phyloP scores from a whole-genome alignment of 257 asterid genomes.

The Avicennia marina region DNA sequence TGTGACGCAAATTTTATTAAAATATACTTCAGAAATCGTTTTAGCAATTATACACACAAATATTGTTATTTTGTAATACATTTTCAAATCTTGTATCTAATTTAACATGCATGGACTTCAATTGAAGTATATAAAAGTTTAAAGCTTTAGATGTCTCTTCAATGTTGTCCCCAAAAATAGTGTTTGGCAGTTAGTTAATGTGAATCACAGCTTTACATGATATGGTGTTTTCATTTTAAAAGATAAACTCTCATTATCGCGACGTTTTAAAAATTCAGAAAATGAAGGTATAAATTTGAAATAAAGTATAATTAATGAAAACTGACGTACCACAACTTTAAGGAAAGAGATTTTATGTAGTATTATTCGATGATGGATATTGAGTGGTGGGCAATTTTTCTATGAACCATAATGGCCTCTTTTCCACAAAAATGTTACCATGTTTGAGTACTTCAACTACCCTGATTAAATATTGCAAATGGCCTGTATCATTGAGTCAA shows the following conservation, averaged over 20 bases:
- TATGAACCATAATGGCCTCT: slow-evolving; percentile 10
- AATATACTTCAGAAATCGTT: slow-evolving; percentile 8
- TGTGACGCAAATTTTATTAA: slow-evolving; percentile 27
- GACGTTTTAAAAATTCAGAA: too few species aligned
- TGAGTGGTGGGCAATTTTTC: slow-evolving; percentile 1
- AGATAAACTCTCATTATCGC: too few species aligned
- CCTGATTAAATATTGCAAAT: slow-evolving; percentile 8
- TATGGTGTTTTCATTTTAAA: too few species aligned
- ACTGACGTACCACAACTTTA: too few species aligned
- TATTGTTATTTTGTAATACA: not conserved
- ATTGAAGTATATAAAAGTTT: not conserved
- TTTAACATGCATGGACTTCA: not conserved
- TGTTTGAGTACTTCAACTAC: not conserved
- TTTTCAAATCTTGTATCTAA: not conserved
- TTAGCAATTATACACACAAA: not conserved
- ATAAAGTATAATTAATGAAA: too few species aligned
- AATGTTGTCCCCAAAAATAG: too few species aligned
- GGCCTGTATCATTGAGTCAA: not conserved
- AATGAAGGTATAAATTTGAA: too few species aligned
- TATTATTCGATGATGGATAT: not conserved
- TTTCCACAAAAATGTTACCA: not conserved
- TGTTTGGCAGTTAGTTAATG: too few species aligned
- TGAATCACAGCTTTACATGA: too few species aligned
- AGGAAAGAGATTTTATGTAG: not conserved
- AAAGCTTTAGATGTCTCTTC: too few species aligned